Evolutionary conservation across 306 rosid genomes (phyloP), one percentile per base, ranked within the genome.

Genomic region (Cicer judaicum): DNA sequence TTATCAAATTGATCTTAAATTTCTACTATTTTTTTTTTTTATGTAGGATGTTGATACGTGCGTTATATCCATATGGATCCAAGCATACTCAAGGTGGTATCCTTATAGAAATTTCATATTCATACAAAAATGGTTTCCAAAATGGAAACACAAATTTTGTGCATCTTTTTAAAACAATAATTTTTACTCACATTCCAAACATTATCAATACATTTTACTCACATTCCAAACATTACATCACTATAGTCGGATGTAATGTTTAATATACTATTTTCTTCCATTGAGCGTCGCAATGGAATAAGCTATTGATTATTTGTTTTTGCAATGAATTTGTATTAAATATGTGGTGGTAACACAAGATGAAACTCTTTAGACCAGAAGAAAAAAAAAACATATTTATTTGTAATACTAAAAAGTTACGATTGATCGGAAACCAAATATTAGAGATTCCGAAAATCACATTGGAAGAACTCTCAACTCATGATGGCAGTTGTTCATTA

Each of bases 141-240:
- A 55, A 55, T 55, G 38, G 62, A 55, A 19, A 55, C 2, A 18
- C 62, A 55, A 55, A 19, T 9, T 19, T 55, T 5, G 8, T 14
- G 10, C 24, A 52, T 52, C 10, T 52, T 52, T 7, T 52, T 52
- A 7, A 52, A 15, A 7, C 0, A 52, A 4, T 15, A 15, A 7
- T 19, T 55, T 55, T 19, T 55, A 55, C 62, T 55, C 38, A 19
- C 62, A 55, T 55, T 18, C 61, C 61, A 55, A 55, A 18, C 61
- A 55, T 19, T 19, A 55, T 19, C 2, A 18, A 55, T 15, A 54
- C 34, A 15, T 5, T 55, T 55, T 55, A 55, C 38, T 19, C 62
- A 55, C 62, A 55, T 9, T 55, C 62, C 38, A 19, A 55, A 19
- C 62, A 55, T 55, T 19, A 55, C 62, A 55, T 55, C 62, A 55